Evolutionary conservation across 2,329 filamentous ascomycete species (phyloP), one percentile per base, ranked within the genome.

Genomic region (Verruconis gallopava): DNA sequence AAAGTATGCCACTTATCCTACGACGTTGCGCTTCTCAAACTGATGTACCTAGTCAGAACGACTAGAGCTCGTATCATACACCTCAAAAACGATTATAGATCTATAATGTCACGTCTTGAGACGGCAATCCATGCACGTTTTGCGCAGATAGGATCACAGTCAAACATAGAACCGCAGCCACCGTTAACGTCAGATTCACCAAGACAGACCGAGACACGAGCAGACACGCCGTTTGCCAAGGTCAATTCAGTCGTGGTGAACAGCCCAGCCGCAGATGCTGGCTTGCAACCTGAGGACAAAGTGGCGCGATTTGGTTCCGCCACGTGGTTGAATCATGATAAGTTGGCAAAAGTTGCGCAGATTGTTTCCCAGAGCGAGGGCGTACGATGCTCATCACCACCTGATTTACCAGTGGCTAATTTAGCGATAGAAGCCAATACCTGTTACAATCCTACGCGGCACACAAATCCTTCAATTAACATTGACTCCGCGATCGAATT

Each of bases 61-160:
- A 94, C 88, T 28, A 74, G 91, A 60, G 75, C 88, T 20, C 79
- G 84, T 46, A 94, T 98, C 51, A 91, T 96, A 50, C 72, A 79
- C 50, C 71, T 96, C 30, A 79, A 83, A 49, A 96, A 95, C 56
- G 91, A 98, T 61, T 89, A 94, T 66, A 95, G 93, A 58, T 77
- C 79, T 30, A 65, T 95, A 34, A 95, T 96, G 86, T 64, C 65
- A 44, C 68, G 72, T 45, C 80, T 96, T 51, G 91, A 96, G 60
- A 79, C 79, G 54, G 78, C 79, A 37, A 72, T 98, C n/a, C 85
- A 96, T 56, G 79, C 82, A 50, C 82, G 91, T 56, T 94, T 96
- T 58, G 86, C 85, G n/a, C 76, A 65, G 47, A 59, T 83, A 34
- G 70, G 73, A 48, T 68, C 37, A 9, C 28, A 75, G 47, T 49